A percentile compares a stretch with the other conserved stretches of the same genome.
Conservation (phyloP, 2,329 filamentous ascomycete genomes). For the Didymella segeticola region DNA sequence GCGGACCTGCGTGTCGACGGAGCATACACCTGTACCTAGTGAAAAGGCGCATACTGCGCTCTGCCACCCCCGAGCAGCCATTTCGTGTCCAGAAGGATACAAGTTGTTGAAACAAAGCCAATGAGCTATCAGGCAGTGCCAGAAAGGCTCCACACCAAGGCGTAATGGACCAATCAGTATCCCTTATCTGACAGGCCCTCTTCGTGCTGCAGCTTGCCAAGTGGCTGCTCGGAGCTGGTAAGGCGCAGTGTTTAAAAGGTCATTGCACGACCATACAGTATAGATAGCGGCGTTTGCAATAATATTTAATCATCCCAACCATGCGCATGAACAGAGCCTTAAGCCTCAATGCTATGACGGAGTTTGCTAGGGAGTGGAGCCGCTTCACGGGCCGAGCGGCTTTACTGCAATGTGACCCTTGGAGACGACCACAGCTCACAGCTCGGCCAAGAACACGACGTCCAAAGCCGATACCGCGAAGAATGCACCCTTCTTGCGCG, state of each 20-base stretch:
- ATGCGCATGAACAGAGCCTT: conserved; percentile 5
- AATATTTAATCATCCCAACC: not conserved
- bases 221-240: too few species aligned
- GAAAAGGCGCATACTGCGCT: not conserved
- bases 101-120: too few species aligned
- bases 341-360: conserved; percentile 12
- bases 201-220: too few species aligned
- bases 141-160: too few species aligned
- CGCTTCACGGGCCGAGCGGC: conserved; percentile 12
- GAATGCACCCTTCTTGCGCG: conserved; percentile 20
- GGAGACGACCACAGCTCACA: conserved; percentile 12
- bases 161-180: too few species aligned
- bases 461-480: conserved; percentile 7
- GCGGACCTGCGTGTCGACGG: conserved; percentile 84
- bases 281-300: not conserved
- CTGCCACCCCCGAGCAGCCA: too few species aligned
- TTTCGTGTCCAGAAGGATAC: too few species aligned
- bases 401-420: conserved; percentile 11
- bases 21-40: conserved; percentile 80
- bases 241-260: too few species aligned
- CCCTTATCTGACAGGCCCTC: too few species aligned
- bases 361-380: conserved; percentile 4
- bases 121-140: too few species aligned
- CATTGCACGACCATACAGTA: not conserved
- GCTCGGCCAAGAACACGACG: conserved; percentile 13